phyloP scores from a whole-genome alignment of 495 filamentous ascomycete genomes.

The Oidiodendron maius region DNA sequence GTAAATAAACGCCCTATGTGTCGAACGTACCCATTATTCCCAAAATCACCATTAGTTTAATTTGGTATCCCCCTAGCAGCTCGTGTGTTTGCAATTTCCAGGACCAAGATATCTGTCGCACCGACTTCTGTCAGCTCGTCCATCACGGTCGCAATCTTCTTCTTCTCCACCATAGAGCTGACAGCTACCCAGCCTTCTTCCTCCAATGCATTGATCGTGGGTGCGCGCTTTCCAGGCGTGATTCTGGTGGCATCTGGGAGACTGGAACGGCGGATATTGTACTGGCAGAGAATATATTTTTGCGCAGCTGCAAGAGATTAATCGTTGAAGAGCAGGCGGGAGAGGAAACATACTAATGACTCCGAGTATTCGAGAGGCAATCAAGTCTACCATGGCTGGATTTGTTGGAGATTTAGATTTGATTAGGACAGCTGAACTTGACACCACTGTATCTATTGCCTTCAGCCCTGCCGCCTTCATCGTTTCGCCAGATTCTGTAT shows the following conservation, averaged over 20 bases:
- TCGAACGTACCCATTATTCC: no score
- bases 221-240: slow-evolving; percentile 92
- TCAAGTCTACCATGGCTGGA: slow-evolving; percentile 68
- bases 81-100: slow-evolving; percentile 83
- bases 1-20: no score
- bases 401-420: slow-evolving; percentile 85
- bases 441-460: slow-evolving; percentile 88
- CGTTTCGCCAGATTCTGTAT: slow-evolving; percentile 89
- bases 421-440: slow-evolving; percentile 82
- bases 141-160: slow-evolving; percentile 83
- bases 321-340: not conserved
- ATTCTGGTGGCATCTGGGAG: slow-evolving; percentile 65
- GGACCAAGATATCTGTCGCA: slow-evolving; percentile 81
- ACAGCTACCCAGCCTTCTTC: slow-evolving; percentile 91
- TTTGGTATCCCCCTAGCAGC: slow-evolving; percentile 16
- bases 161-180: slow-evolving; percentile 90
- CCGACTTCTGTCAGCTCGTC: slow-evolving; percentile 76
- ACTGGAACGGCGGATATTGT: slow-evolving; percentile 72
- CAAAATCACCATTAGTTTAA: slow-evolving; percentile 5
- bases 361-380: slow-evolving; percentile 76
- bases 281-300: slow-evolving; percentile 90
- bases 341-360: slow-evolving; percentile 69
- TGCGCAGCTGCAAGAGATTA: slow-evolving; percentile 59
- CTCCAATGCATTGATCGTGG: slow-evolving; percentile 82
- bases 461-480: slow-evolving; percentile 98